These are phyloP conservation scores for Cyphellophora attinorum DNA, from an alignment of 2,329 filamentous ascomycete species.

Conservation along the genomic window DNA sequence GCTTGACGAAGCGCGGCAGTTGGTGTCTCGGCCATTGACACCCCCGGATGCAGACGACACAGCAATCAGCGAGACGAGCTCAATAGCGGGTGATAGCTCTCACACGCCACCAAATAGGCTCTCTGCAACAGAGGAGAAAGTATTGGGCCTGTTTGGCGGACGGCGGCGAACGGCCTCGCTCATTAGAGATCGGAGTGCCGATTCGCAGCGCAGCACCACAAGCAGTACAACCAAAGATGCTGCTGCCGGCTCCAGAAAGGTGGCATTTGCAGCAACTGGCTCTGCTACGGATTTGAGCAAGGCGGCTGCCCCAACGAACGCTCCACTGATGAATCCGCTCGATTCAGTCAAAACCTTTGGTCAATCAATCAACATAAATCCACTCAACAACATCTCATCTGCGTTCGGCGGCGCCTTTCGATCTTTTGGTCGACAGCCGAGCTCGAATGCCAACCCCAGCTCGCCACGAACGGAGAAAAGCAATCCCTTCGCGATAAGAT, in stretches of 20 bases:
- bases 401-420: conserved; percentile 58
- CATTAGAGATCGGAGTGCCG: conserved; percentile 63
- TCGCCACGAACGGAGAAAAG: conserved; percentile 27
- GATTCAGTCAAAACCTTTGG: conserved; percentile 76
- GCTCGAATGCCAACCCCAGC: conserved; percentile 12
- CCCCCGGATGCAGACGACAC: conserved; percentile 39
- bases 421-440: conserved; percentile 55
- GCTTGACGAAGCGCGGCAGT: conserved; percentile 80
- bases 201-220: conserved; percentile 57
- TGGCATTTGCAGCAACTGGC: conserved; percentile 35
- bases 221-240: conserved; percentile 16
- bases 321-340: conserved; percentile 47
- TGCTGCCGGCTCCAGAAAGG: conserved; percentile 44
- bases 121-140: conserved; percentile 48
- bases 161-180: conserved; percentile 34
- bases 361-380: conserved; percentile 76
- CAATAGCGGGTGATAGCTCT: conserved; percentile 32
- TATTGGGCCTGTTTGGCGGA: conserved; percentile 63
- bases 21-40: conserved; percentile 53
- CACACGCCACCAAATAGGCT: conserved; percentile 21
- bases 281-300: conserved; percentile 17
- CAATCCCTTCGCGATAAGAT: conserved; percentile 3
- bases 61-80: conserved; percentile 41
- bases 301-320: conserved; percentile 12
- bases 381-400: conserved; percentile 58